These are phyloP conservation scores for Cornus controversa DNA, from an alignment of 148 eudicot species.

Conservation along the genomic window DNA sequence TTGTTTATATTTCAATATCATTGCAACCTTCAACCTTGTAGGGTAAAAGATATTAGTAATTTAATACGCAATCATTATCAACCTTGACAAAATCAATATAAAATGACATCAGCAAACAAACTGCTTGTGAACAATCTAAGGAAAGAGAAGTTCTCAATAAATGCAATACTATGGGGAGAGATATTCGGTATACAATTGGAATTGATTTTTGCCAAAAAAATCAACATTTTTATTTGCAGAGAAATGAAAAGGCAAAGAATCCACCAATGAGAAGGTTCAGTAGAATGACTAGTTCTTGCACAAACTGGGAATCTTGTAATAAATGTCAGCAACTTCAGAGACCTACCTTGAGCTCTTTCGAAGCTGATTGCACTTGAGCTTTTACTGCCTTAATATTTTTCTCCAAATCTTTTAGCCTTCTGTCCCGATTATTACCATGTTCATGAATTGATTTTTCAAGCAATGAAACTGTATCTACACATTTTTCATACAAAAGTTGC, in stretches of 20 bases:
- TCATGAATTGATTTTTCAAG: conserved; percentile 84
- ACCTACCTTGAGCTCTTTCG: conserved; percentile 85
- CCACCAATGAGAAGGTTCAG: not conserved
- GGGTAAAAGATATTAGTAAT: not conserved
- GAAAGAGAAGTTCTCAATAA: not conserved
- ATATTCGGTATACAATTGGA: not conserved
- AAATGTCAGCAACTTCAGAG: conserved; percentile 10
- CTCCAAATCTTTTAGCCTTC: conserved; percentile 81
- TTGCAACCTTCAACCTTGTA: not conserved
- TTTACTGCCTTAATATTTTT: conserved; percentile 72
- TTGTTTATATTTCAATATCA: not conserved
- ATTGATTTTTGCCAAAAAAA: not conserved
- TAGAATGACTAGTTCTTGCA: not conserved
- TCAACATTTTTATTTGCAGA: not conserved
- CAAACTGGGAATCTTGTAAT: not conserved
- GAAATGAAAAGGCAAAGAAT: not conserved
- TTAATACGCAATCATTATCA: not conserved
- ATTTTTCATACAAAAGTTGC: conserved; percentile 46
- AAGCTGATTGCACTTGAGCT: conserved; percentile 72
- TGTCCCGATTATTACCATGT: conserved; percentile 60
- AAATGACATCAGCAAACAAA: too few species aligned
- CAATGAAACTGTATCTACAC: conserved; percentile 59
- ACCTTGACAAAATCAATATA: not conserved
- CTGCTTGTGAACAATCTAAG: not conserved
- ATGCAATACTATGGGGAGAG: not conserved